Base-by-base conservation (phyloP, 768 basidiomycete genomes). In the Termitomyces titanicus region DNA sequence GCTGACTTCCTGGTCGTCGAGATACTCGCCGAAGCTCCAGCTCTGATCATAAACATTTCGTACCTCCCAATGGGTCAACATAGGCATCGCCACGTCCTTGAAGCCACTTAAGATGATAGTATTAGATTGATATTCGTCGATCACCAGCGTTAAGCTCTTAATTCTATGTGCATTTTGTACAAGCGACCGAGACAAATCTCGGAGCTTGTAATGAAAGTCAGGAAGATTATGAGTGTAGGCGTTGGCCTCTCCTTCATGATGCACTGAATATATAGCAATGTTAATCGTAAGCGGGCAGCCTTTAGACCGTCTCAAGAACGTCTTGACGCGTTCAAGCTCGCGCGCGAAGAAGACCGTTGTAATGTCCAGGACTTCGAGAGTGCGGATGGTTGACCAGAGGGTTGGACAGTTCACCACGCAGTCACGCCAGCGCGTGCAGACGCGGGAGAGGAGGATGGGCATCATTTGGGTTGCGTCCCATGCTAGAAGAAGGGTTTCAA, bases 71-170 rank as follows among this genome's bases (percentile, higher is more conserved):
- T 37, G 47, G 34, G 34, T 35, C 34, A 48, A 24, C 34, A 48
- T 48, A 10, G 47, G 47, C 47, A 48, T 48, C 10, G 47, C 5
- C 3, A 37, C 24, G 17, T 6, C 24, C 17, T n/a, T 35, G 10
- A 48, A 35, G 6, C 34, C 9, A 24, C 47, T 37, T 8, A 53
- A 39, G 5, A 60, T 44, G 34, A 33, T 40, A 22, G 39, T 44
- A 3, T n/a, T 33, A 27, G 48, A 56, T 44, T 57, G 50, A 38
- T 60, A 24, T n/a, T 48, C 47, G 34, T 48, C 55, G 15, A 56
- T 46, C 2, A 24, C 34, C 1, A 60, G 20, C 11, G 11, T 48
- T 17, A 60, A 40, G 24, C n/a, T 34, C 25, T 35, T 44, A 34
- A 60, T 50, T 5, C 59, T 43, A 13, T 50, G 31, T 5, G 48